Conservation (phyloP, 345 rosid species). For the Aethionema arabicum region DNA sequence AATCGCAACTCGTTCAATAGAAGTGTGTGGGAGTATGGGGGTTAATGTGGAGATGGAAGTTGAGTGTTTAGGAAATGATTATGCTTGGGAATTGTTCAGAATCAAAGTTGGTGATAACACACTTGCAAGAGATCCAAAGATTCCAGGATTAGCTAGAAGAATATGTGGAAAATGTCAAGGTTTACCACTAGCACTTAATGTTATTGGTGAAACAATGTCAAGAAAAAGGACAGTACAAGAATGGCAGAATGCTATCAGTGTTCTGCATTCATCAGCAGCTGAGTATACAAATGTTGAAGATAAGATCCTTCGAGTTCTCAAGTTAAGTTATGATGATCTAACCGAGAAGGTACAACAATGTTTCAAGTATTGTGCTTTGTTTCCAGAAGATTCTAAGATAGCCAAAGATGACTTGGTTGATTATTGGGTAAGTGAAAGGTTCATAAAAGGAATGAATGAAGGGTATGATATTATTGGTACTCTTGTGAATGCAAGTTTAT, state of each 20-base stretch:
- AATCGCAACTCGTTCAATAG: conserved; percentile 2
- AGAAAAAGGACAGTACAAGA: conserved; percentile 1
- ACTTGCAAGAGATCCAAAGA: not conserved
- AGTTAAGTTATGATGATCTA: conserved; percentile 10
- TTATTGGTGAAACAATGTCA: conserved; percentile 3
- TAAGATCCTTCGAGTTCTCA: not conserved
- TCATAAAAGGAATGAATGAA: conserved; percentile 24
- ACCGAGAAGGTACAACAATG: not conserved
- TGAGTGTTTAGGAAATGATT: not conserved
- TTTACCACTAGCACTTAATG: conserved; percentile 30
- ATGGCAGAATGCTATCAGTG: conserved; percentile 3
- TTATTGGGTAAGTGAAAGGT: conserved; percentile 32
- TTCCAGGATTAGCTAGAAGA: not conserved
- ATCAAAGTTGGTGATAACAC: conserved; percentile 11
- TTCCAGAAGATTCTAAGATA: conserved; percentile 13
- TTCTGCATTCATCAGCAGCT: not conserved
- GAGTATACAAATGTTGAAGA: not conserved
- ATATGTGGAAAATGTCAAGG: conserved; percentile 18
- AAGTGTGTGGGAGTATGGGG: conserved; percentile 17
- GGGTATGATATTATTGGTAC: conserved; percentile 30
- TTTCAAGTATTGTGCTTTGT: conserved; percentile 9
- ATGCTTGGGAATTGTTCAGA: conserved; percentile 22
- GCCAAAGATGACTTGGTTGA: not conserved
- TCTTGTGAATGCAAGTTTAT: conserved; percentile 27
- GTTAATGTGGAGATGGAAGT: conserved; percentile 7